phyloP scores from a whole-genome alignment of 2,329 filamentous ascomycete species.

The Ustilaginoidea virens region DNA sequence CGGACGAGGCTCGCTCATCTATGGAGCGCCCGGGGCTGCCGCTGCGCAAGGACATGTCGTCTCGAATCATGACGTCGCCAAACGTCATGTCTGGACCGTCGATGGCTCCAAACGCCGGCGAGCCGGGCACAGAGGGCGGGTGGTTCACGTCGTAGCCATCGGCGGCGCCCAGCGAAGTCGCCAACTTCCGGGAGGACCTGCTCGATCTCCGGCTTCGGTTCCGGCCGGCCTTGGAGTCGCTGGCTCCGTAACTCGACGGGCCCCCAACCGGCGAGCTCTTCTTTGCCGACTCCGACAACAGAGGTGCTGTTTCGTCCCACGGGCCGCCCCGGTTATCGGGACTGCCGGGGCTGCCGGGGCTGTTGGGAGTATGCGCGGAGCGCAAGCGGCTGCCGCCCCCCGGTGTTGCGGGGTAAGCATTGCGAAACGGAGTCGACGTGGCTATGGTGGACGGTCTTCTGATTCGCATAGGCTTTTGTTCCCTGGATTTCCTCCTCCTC shows the following conservation, averaged over 20 bases:
- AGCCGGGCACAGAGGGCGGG: slow-evolving; percentile 51
- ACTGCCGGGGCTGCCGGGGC: no score
- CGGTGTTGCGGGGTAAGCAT: slow-evolving; percentile 13
- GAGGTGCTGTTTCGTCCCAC: slow-evolving; percentile 36
- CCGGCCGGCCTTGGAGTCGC: slow-evolving; percentile 18
- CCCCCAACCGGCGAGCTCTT: slow-evolving; percentile 10
- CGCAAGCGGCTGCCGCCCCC: slow-evolving; percentile 21
- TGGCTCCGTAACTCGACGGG: slow-evolving; percentile 26
- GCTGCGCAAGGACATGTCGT: slow-evolving; percentile 35
- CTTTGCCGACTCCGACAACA: slow-evolving; percentile 27
- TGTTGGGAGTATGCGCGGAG: slow-evolving; percentile 19
- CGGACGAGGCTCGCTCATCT: slow-evolving; percentile 17
- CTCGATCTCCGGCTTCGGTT: slow-evolving; percentile 31
- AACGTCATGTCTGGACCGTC: slow-evolving; percentile 41
- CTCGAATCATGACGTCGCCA: slow-evolving; percentile 56
- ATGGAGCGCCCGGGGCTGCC: slow-evolving; percentile 14
- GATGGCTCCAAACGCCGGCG: slow-evolving; percentile 34
- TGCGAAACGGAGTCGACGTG: slow-evolving; percentile 18
- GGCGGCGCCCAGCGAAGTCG: slow-evolving; percentile 15
- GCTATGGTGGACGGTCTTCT: slow-evolving; percentile 41
- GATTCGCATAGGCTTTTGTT: slow-evolving; percentile 46
- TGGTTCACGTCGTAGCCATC: slow-evolving; percentile 51
- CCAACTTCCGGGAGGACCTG: slow-evolving; percentile 31
- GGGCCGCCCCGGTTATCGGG: no score
- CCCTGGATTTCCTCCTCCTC: slow-evolving; percentile 20